Evolutionary conservation across 352 stramenopile genomes (phyloP).

Genomic region (Phytopythium oedochilum): DNA sequence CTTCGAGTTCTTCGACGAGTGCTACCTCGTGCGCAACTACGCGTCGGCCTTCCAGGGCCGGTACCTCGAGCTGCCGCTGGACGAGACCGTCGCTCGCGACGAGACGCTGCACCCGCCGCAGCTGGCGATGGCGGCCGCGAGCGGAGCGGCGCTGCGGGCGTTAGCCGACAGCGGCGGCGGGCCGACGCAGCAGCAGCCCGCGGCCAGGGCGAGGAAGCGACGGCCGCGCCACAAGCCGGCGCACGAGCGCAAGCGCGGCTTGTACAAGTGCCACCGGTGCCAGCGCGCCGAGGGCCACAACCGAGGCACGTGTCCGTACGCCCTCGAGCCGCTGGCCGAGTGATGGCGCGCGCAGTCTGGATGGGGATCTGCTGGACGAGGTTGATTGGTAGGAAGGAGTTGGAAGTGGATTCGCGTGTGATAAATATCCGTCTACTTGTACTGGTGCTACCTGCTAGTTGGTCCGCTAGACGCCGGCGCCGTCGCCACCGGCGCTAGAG

Average conservation of each 20-base stretch:
- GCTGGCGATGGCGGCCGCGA: constrained; percentile 13
- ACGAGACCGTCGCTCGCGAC: constrained; percentile 26
- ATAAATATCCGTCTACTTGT: too few species aligned
- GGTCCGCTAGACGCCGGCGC: too few species aligned
- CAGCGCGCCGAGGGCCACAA: constrained; percentile 47
- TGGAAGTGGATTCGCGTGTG: too few species aligned
- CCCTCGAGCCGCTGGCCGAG: background rate
- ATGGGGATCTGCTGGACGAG: too few species aligned
- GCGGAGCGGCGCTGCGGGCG: background rate
- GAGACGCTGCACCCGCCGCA: constrained; percentile 21
- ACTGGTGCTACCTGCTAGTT: too few species aligned
- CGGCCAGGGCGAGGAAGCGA: constrained; percentile 23
- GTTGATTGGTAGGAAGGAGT: too few species aligned
- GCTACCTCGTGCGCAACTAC: constrained; percentile 41
- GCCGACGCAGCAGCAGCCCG: background rate
- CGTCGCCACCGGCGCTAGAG: background rate
- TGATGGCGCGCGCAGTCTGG: too few species aligned
- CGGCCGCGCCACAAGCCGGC: constrained; percentile 22
- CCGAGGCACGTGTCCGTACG: constrained; percentile 46
- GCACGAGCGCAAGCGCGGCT: constrained; percentile 29
- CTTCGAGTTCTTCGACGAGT: constrained; percentile 46
- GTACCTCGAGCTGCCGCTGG: constrained; percentile 34
- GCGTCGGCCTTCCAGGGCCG: constrained; percentile 31
- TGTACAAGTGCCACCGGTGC: constrained; percentile 54
- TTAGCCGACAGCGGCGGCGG: background rate